These are phyloP conservation scores for Ophiostoma novo-ulmi DNA, from an alignment of 2,329 filamentous ascomycete species.

Conservation along the genomic window DNA sequence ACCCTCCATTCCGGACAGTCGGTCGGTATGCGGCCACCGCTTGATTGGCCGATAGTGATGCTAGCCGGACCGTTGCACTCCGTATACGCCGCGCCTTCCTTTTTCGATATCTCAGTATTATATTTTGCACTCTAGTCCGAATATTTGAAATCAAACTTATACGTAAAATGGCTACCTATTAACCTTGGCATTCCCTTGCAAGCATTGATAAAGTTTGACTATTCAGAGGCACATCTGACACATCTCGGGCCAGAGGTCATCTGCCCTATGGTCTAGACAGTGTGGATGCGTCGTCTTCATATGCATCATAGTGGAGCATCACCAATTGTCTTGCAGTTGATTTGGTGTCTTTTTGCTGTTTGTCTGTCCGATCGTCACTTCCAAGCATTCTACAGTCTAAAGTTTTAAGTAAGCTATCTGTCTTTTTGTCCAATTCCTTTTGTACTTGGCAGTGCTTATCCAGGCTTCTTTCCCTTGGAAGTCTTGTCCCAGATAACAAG, in stretches of 20 bases:
- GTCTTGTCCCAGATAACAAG: constrained; percentile 1
- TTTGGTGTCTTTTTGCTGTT: neutral
- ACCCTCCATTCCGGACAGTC: neutral
- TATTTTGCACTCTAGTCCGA: neutral
- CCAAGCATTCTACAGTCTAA: neutral
- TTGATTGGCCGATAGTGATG: constrained; percentile 1
- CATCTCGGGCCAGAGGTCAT: constrained; percentile 8
- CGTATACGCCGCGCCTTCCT: neutral
- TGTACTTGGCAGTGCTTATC: neutral
- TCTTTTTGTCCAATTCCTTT: neutral
- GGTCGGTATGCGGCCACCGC: neutral
- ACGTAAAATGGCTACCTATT: no score
- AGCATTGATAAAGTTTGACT: neutral
- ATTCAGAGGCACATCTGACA: neutral
- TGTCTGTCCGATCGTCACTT: neutral
- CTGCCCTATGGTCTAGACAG: neutral
- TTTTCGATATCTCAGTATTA: neutral
- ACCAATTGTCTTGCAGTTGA: neutral
- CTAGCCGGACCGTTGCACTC: neutral
- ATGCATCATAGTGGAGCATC: neutral
- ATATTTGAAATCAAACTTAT: neutral
- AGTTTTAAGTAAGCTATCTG: neutral
- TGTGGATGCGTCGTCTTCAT: constrained; percentile 2
- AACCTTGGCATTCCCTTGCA: neutral
- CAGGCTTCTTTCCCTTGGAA: neutral